phyloP scores from a whole-genome alignment of 495 filamentous ascomycete species.

The Talaromyces ruber region DNA sequence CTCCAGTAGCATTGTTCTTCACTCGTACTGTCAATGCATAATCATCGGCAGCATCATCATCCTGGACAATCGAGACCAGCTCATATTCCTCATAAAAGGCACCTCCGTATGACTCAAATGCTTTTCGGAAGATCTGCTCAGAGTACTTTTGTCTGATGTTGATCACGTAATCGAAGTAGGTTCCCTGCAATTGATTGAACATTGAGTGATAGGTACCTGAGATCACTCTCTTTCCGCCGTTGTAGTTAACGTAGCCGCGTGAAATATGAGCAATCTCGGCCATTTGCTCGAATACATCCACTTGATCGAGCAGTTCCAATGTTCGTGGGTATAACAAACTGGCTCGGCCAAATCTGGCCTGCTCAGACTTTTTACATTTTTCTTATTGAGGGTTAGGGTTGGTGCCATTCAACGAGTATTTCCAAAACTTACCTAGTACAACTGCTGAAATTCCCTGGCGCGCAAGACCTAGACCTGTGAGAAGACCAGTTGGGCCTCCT shows the following conservation, averaged over 20 bases:
- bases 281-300: constrained; percentile 34
- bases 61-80: background rate
- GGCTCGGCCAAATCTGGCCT: constrained; percentile 34
- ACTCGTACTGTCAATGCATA: constrained; percentile 16
- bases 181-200: constrained; percentile 1
- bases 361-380: constrained; percentile 27
- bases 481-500: background rate
- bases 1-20: background rate
- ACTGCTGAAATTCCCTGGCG: background rate
- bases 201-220: background rate
- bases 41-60: background rate
- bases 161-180: background rate
- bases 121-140: background rate
- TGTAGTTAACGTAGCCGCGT: constrained; percentile 20
- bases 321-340: constrained; percentile 37
- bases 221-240: constrained; percentile 23
- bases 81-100: background rate
- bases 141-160: background rate
- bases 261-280: constrained; percentile 43
- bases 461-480: background rate
- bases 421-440: background rate
- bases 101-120: background rate
- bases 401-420: background rate
- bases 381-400: constrained; percentile 14
- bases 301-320: constrained; percentile 38